Percentiles rank a stretch among this genome's conserved stretches.
These are phyloP conservation scores for Astraeus odoratus DNA, from an alignment of 768 basidiomycete species.

Conservation along the genomic window DNA sequence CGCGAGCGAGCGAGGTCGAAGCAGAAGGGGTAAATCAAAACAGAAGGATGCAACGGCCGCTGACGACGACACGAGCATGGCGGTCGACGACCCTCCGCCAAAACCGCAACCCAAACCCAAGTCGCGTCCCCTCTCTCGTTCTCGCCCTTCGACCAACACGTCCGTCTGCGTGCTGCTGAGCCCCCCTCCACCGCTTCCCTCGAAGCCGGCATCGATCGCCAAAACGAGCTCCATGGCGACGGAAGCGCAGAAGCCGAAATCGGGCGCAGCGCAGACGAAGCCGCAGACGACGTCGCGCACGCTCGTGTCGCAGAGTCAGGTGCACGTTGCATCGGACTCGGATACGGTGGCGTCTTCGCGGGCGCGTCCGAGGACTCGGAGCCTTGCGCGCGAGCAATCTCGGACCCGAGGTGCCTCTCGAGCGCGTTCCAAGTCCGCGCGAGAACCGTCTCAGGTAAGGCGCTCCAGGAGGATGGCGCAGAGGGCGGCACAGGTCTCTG, in stretches of 20 bases:
- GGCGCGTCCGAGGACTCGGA: conserved; percentile 18
- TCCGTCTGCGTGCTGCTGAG: too few species aligned
- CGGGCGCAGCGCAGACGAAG: background rate
- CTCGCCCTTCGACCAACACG: conserved; percentile 4
- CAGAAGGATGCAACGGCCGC: conserved; percentile 4
- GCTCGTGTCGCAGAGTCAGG: conserved; percentile 17
- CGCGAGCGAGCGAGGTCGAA: conserved; percentile 5
- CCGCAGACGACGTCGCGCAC: conserved; percentile 15
- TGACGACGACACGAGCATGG: conserved; percentile 6
- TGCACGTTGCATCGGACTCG: conserved; percentile 14
- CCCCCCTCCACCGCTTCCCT: background rate
- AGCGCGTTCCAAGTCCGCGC: background rate
- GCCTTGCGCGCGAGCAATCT: conserved; percentile 18
- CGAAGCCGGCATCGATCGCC: background rate
- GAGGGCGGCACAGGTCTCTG: background rate
- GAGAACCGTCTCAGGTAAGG: conserved; percentile 1
- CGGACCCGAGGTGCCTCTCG: conserved; percentile 7
- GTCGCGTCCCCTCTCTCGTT: conserved; percentile 9
- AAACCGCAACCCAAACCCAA: conserved; percentile 7
- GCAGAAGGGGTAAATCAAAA: conserved; percentile 7
- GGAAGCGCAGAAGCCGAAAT: conserved; percentile 7
- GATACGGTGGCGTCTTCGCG: conserved; percentile 14
- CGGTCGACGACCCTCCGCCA: conserved; percentile 7
- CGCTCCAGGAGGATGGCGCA: background rate
- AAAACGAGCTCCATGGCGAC: too few species aligned